A percentile compares a stretch with the other conserved stretches of the same genome.
phyloP scores from a whole-genome alignment of 2,329 filamentous ascomycete genomes.

The Verticillium dahliae region DNA sequence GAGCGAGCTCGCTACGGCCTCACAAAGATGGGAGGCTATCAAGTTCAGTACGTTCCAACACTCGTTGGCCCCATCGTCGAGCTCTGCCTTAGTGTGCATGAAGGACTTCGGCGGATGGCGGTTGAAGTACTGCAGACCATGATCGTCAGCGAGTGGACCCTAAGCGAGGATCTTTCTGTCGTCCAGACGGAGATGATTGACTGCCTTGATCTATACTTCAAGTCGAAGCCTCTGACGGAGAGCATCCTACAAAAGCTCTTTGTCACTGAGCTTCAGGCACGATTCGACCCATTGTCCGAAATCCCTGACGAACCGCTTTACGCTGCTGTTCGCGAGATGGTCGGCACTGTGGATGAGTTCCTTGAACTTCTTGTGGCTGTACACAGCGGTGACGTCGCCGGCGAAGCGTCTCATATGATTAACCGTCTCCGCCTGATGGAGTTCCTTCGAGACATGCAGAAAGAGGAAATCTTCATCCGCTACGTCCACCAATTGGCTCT shows the following conservation, averaged over 20 bases:
- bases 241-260: constrained; percentile 90
- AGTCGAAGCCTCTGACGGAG: constrained; percentile 80
- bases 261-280: constrained; percentile 72
- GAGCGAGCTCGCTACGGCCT: constrained; percentile 73
- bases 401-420: constrained; percentile 76
- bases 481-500: constrained; percentile 89
- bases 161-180: constrained; percentile 85
- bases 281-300: constrained; percentile 67
- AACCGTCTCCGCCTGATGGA: constrained; percentile 90
- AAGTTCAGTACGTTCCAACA: constrained; percentile 94
- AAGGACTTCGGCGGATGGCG: constrained; percentile 80
- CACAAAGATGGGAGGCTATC: constrained; percentile 85
- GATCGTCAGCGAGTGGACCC: constrained; percentile 96
- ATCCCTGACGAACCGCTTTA: constrained; percentile 68
- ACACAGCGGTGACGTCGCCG: constrained; percentile 66
- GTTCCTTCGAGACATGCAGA: constrained; percentile 92
- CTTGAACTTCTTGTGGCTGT: constrained; percentile 86
- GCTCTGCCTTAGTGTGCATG: constrained; percentile 90
- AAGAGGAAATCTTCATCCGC: constrained; percentile 92
- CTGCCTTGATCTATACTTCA: constrained; percentile 83
- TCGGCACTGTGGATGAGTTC: constrained; percentile 82
- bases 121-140: constrained; percentile 94
- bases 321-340: constrained; percentile 67
- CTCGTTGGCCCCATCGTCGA: constrained; percentile 89
- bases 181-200: constrained; percentile 97